A percentile compares a stretch with the other conserved stretches of the same genome.
Evolutionary conservation across 345 rosid species (phyloP).

Genomic region (Gossypium rotundifolium): DNA sequence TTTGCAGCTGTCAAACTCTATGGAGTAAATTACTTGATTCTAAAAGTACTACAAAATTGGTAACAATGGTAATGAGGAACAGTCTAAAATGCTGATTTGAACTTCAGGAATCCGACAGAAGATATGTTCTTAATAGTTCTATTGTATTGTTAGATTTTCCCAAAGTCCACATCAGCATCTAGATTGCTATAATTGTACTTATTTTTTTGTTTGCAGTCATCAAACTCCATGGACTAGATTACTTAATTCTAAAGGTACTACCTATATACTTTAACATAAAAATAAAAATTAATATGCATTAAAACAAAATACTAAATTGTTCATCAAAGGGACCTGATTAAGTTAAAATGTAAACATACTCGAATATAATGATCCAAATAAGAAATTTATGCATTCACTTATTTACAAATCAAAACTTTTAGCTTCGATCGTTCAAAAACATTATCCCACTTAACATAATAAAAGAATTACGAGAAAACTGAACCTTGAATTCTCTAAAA

Average conservation of each 20-base stretch:
- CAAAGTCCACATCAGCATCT: not conserved
- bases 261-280: not conserved
- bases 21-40: not conserved
- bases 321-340: not conserved
- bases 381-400: not conserved
- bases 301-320: not conserved
- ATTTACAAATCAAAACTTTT: not conserved
- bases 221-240: not conserved
- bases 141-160: not conserved
- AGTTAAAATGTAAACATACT: not conserved
- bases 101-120: not conserved
- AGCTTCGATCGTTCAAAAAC: not conserved
- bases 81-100: not conserved
- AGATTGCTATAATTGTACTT: not conserved
- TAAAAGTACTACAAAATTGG: not conserved
- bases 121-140: not conserved
- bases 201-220: not conserved
- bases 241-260: not conserved
- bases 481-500: not conserved
- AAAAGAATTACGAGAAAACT: not conserved
- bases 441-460: not conserved
- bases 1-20: not conserved
- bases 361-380: not conserved
- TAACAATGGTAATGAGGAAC: not conserved
- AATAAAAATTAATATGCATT: not conserved